phyloP scores from a whole-genome alignment of 306 rosid species.

The Abrus pulchellus region DNA sequence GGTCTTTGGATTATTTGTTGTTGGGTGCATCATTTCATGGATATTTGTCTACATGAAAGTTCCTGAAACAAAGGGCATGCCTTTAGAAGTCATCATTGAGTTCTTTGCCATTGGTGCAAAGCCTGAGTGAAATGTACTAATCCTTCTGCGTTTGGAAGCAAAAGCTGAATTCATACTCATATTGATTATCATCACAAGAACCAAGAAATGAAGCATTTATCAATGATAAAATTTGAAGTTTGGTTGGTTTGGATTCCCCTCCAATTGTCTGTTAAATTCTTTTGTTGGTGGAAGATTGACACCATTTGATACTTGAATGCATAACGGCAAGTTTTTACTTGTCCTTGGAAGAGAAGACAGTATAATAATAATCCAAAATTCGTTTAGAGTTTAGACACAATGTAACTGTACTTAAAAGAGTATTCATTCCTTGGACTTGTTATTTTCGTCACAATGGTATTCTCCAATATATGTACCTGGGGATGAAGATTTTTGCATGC shows the following conservation, averaged over 20 bases:
- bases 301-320: neutral
- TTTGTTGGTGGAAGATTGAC: constrained; percentile 22
- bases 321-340: neutral
- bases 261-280: neutral
- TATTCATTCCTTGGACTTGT: neutral
- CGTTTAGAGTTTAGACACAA: neutral
- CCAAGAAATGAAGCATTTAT: neutral
- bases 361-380: constrained; percentile 4
- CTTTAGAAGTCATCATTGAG: constrained; percentile 78
- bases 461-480: neutral
- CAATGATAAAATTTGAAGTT: neutral
- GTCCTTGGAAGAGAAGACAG: neutral
- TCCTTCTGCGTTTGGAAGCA: neutral
- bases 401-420: neutral
- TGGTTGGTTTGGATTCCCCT: constrained; percentile 5
- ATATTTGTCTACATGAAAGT: constrained; percentile 72
- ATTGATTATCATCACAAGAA: neutral
- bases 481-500: neutral
- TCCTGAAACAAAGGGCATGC: constrained; percentile 87
- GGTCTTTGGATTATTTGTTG: constrained; percentile 59
- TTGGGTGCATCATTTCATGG: constrained; percentile 65
- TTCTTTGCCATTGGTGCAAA: constrained; percentile 64
- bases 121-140: constrained; percentile 37
- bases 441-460: neutral
- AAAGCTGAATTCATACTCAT: constrained; percentile 2